phyloP scores from a whole-genome alignment of 192 early-diverging fungal species.

The Thoreauomyces humboldtii region DNA sequence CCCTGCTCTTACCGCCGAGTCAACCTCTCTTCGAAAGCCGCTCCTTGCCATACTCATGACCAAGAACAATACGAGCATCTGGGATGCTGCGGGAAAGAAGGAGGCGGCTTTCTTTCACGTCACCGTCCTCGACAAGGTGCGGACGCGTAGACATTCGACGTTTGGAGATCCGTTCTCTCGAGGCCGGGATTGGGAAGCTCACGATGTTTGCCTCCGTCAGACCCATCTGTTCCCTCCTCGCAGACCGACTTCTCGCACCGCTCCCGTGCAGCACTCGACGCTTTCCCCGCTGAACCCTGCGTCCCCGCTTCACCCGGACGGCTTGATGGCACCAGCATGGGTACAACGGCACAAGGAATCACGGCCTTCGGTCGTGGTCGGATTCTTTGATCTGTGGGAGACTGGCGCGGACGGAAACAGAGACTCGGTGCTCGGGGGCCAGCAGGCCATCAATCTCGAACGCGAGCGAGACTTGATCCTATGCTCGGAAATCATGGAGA shows the following conservation, averaged over 20 bases:
- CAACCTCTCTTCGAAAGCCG: constrained; percentile 13
- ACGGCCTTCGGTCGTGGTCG: constrained; percentile 65
- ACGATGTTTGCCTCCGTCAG: too few species aligned
- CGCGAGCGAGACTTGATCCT: constrained; percentile 61
- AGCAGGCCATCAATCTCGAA: constrained; percentile 51
- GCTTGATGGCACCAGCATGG: constrained; percentile 74
- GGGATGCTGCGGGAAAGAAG: constrained; percentile 30
- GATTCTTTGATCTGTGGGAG: constrained; percentile 62
- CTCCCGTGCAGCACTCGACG: constrained; percentile 40
- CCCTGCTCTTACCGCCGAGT: not conserved
- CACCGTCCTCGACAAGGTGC: constrained; percentile 35
- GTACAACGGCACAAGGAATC: constrained; percentile 60
- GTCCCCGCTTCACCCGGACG: constrained; percentile 81
- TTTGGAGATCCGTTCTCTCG: too few species aligned
- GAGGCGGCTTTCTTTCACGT: constrained; percentile 35
- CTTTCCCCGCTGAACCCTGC: constrained; percentile 66
- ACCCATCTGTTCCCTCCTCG: constrained; percentile 27
- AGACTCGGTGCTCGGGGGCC: constrained; percentile 38
- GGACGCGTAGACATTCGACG: too few species aligned
- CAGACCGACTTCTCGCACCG: not conserved
- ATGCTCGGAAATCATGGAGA: constrained; percentile 65
- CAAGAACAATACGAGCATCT: constrained; percentile 38
- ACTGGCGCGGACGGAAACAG: constrained; percentile 43
- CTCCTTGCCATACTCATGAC: constrained; percentile 32
- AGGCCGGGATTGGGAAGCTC: too few species aligned